Percentiles rank a stretch among this genome's conserved stretches.
Evolutionary conservation across 345 rosid species (phyloP).

Genomic region (Pistacia atlantica): DNA sequence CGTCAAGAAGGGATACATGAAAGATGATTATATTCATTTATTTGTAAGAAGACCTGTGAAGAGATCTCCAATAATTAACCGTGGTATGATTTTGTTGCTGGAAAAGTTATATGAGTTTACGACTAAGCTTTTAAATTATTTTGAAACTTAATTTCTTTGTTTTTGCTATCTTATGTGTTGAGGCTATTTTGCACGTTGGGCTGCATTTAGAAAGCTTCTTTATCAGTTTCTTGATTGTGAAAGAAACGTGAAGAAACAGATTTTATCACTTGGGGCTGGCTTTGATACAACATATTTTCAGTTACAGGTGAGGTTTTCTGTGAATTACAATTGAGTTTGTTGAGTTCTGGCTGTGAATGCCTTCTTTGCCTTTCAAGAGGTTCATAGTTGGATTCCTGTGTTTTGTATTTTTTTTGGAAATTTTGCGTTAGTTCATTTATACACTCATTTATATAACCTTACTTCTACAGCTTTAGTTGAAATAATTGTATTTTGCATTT

Average conservation of each 20-base stretch:
- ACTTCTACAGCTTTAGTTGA: background rate
- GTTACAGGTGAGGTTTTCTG: conserved; percentile 54
- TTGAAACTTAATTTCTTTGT: background rate
- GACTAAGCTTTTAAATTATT: background rate
- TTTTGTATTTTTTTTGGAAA: background rate
- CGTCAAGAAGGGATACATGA: conserved; percentile 84
- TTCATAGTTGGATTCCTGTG: background rate
- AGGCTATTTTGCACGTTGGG: conserved; percentile 98
- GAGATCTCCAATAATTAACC: conserved; percentile 92
- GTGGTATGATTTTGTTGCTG: conserved; percentile 52
- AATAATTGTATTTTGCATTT: conserved; percentile 10
- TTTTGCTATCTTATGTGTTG: conserved; percentile 9
- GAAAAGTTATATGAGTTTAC: background rate
- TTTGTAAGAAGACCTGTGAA: conserved; percentile 88
- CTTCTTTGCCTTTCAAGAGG: background rate
- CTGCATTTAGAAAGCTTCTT: conserved; percentile 83
- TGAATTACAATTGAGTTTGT: conserved; percentile 4
- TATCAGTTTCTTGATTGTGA: conserved; percentile 72
- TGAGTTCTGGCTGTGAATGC: background rate
- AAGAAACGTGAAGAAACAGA: conserved; percentile 62
- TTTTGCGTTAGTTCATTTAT: background rate
- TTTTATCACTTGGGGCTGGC: conserved; percentile 94
- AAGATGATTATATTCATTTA: conserved; percentile 80
- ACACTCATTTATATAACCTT: background rate
- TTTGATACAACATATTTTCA: conserved; percentile 93